Evolutionary conservation across 1,139 yeast species (phyloP).

Genomic region (Geotrichum restrictum): DNA sequence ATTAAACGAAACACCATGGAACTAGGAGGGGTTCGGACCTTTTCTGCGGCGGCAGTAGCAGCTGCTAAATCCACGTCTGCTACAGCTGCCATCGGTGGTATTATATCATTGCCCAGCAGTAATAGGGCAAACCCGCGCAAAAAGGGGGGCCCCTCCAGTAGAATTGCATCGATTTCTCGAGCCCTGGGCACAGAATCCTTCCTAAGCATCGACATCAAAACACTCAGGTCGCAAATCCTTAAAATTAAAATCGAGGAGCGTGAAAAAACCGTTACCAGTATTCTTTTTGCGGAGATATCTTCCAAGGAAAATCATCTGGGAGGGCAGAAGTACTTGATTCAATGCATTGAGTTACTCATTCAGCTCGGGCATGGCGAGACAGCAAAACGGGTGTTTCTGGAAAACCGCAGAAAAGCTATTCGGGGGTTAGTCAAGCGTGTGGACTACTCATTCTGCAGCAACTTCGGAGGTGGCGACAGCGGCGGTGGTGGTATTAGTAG

Average conservation of each 20-base stretch:
- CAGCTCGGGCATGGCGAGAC: slow-evolving; percentile 44
- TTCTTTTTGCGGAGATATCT: slow-evolving; percentile 35
- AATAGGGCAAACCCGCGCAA: background rate
- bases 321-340: slow-evolving; percentile 31
- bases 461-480: no score
- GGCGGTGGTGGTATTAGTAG: no score
- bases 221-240: slow-evolving; percentile 23
- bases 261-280: slow-evolving; percentile 29
- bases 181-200: slow-evolving; percentile 1
- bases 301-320: slow-evolving; percentile 31
- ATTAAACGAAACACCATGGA: slow-evolving; percentile 35
- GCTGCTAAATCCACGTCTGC: slow-evolving; percentile 15
- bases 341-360: slow-evolving; percentile 41
- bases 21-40: slow-evolving; percentile 18
- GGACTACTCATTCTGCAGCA: slow-evolving; percentile 40
- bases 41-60: slow-evolving; percentile 21
- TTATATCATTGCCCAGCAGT: background rate
- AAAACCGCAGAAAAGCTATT: slow-evolving; percentile 47
- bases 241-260: slow-evolving; percentile 34
- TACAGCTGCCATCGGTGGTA: slow-evolving; percentile 7
- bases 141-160: background rate
- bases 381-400: slow-evolving; percentile 49
- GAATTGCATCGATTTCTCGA: background rate
- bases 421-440: slow-evolving; percentile 46
- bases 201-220: slow-evolving; percentile 14